A percentile compares a stretch with the other conserved stretches of the same genome.
Evolutionary conservation across 164 flowering plant species (phyloP).

Genomic region (Nymphaea colorata): DNA sequence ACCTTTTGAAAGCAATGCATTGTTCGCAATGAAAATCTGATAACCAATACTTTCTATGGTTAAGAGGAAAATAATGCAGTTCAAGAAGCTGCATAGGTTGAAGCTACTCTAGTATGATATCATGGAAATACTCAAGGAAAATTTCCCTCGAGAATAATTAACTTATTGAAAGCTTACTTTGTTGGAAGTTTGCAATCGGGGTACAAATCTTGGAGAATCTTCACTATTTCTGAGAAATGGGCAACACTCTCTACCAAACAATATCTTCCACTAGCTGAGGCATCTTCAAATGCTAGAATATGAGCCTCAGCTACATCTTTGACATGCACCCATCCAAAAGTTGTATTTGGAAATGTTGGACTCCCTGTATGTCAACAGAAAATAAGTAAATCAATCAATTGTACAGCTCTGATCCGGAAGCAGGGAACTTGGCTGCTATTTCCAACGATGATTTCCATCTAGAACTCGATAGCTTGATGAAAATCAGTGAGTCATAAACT

Average conservation of each 20-base stretch:
- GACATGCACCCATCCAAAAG: conserved; percentile 34
- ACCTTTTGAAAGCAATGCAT: too few relatives aligned
- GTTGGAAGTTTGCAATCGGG: conserved; percentile 30
- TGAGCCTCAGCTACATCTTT: conserved; percentile 53
- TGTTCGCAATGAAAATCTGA: too few relatives aligned
- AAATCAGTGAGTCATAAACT: too few relatives aligned
- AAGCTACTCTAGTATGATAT: too few relatives aligned
- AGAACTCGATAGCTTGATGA: too few relatives aligned
- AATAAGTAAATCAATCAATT: too few relatives aligned
- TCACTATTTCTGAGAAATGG: conserved; percentile 22
- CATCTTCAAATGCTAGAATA: conserved; percentile 42
- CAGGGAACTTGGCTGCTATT: too few relatives aligned
- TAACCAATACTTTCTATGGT: too few relatives aligned
- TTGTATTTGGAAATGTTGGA: conserved; percentile 19
- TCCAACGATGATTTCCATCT: too few relatives aligned
- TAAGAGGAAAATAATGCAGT: background rate
- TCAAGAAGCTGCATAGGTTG: background rate
- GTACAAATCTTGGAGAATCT: conserved; percentile 27
- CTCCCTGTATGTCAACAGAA: conserved; percentile 15
- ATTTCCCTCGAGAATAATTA: background rate
- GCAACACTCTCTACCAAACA: conserved; percentile 31
- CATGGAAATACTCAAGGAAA: too few relatives aligned
- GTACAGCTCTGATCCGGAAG: too few relatives aligned
- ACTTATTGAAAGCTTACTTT: conserved; percentile 24
- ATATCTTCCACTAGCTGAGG: conserved; percentile 48